Evolutionary conservation across 306 rosid species (phyloP), one percentile per base, ranked within the genome.

Genomic region (Quercus parvula): DNA sequence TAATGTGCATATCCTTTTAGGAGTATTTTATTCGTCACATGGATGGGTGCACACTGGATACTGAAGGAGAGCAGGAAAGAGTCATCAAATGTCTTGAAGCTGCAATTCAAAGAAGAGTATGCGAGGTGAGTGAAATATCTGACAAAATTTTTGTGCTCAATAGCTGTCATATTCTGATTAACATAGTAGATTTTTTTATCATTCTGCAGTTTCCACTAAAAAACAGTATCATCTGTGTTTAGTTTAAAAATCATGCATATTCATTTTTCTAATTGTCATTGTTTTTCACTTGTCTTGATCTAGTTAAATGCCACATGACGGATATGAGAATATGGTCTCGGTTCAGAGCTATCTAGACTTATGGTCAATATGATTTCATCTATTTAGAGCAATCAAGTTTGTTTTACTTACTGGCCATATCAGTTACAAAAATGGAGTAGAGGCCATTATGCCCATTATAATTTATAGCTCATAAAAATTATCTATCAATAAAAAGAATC

Each of bases 31-130:
- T 95, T 74, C 93, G 97, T 31, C 97, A 92, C 78, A 63, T 87
- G 94, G 99, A 91, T 81, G 97, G 97, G 31, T 92, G 95, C 88
- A 94, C 94, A 18, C 95, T 94, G 51, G 97, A 94, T 73, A 89
- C 90, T 15, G 94, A 91, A 81, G 97, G 91, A 78, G 99, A 92
- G 78, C 86, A 91, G 86, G 97, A 92, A 84, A 86, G 94, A 82
- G 94, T 92, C 24, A 77, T 88, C 82, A 88, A 92, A 90, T 94
- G 99, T 85, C 89, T 94, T 73, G 92, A 92, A 78, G 97, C 97
- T 71, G 99, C 95, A 44, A 94, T 94, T 85, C 88, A 73, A 58
- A 91, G 98, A 94, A 81, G 97, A 91, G 90, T 91, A 61, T 86
- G 97, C 84, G 98, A 91, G 98, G 98, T 90, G 79, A 87, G 82